Conservation (phyloP, 371 early-diverging fungal genomes). For the Nematocida ironsii region DNA sequence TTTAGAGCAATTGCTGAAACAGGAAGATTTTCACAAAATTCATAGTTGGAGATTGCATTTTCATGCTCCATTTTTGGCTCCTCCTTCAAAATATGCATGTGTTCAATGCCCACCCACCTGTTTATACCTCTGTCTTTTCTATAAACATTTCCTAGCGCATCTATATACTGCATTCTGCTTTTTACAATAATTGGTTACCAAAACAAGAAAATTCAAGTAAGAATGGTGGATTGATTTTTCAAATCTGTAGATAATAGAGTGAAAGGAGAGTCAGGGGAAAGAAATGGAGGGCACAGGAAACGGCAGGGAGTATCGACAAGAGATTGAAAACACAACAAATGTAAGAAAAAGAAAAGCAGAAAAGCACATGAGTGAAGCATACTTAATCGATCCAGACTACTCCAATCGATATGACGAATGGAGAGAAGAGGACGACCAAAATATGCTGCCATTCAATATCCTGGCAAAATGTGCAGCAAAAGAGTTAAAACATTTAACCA, state of each 20-base stretch:
- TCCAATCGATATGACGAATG: slow-evolving; percentile 5
- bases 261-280: slow-evolving; percentile 28
- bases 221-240: slow-evolving; percentile 57
- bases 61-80: too few relatives aligned
- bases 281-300: slow-evolving; percentile 36
- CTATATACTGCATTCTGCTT: not conserved
- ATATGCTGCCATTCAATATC: slow-evolving; percentile 53
- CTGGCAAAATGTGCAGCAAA: slow-evolving; percentile 58
- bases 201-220: slow-evolving; percentile 3
- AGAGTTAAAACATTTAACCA: slow-evolving; percentile 29
- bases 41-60: not conserved
- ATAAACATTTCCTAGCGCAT: slow-evolving; percentile 16
- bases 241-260: slow-evolving; percentile 43
- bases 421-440: not conserved
- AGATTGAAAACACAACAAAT: slow-evolving; percentile 11
- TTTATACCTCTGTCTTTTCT: not conserved
- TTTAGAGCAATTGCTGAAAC: not conserved
- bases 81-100: not conserved
- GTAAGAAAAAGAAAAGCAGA: slow-evolving; percentile 17
- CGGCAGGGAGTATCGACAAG: slow-evolving; percentile 27
- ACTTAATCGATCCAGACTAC: not conserved
- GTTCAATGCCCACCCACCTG: not conserved
- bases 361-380: not conserved
- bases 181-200: slow-evolving; percentile 2
- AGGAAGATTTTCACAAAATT: not conserved